Conservation (phyloP, 371 early-diverging fungal genomes). For the Nematocida sp. region DNA sequence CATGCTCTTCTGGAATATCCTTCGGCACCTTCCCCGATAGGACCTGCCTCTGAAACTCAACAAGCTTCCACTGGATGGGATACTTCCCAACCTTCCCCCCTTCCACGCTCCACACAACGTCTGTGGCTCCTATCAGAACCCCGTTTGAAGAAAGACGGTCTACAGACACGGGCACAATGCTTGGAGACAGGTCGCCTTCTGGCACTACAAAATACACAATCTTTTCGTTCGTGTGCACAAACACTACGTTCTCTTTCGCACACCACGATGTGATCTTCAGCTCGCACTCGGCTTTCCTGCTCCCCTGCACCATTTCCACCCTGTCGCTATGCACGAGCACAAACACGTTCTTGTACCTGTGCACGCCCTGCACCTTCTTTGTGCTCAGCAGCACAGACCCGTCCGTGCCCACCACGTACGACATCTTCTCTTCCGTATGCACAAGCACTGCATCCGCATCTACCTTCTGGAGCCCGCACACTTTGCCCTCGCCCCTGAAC, state of each 20-base stretch:
- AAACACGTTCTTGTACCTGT: slow-evolving; percentile 40
- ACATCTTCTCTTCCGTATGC: not conserved
- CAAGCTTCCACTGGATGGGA: slow-evolving; percentile 46
- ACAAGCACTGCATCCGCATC: not conserved
- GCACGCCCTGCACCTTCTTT: slow-evolving; percentile 32
- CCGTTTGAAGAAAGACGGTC: not conserved
- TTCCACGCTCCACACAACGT: slow-evolving; percentile 42
- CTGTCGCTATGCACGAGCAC: slow-evolving; percentile 1
- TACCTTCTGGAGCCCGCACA: not conserved
- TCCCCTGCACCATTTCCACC: slow-evolving; percentile 1
- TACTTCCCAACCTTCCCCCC: slow-evolving; percentile 13
- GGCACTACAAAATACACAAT: slow-evolving; percentile 50
- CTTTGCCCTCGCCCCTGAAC: not conserved
- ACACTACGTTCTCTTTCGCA: slow-evolving; percentile 39
- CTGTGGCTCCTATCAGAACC: slow-evolving; percentile 45
- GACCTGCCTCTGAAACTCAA: slow-evolving; percentile 51
- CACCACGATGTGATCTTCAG: slow-evolving; percentile 27
- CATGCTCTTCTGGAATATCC: slow-evolving; percentile 17
- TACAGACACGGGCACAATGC: not conserved
- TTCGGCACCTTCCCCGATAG: slow-evolving; percentile 28
- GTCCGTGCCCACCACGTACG: not conserved
- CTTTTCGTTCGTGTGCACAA: slow-evolving; percentile 34
- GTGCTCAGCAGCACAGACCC: not conserved
- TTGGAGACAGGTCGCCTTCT: not conserved
- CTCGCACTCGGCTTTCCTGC: not conserved